These are phyloP conservation scores for Dactylis glomerata DNA, from an alignment of 176 grass and related monocot species.

Conservation along the genomic window DNA sequence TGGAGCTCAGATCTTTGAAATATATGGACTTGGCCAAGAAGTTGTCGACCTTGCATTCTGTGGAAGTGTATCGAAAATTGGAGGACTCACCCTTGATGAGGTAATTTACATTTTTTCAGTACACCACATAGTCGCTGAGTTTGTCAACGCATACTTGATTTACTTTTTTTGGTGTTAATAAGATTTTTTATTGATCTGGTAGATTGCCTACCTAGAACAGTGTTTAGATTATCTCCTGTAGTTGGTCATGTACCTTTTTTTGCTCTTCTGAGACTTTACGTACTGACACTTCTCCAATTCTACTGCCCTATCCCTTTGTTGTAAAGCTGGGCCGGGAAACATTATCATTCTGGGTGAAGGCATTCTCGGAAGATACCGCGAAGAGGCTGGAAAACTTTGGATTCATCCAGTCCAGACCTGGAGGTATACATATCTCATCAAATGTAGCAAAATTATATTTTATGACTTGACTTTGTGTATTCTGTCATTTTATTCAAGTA, in stretches of 20 bases:
- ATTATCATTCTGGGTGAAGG: conserved; percentile 99
- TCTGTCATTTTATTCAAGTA: neutral
- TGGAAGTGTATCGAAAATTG: conserved; percentile 99
- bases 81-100: conserved; percentile 95
- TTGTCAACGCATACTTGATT: conserved; percentile 9
- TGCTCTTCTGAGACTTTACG: conserved; percentile 9
- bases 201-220: neutral
- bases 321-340: conserved; percentile 93
- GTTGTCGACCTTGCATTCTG: conserved; percentile 93
- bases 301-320: conserved; percentile 31
- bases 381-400: conserved; percentile 98
- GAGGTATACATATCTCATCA: conserved; percentile 60
- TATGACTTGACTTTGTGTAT: conserved; percentile 21
- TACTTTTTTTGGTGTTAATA: neutral
- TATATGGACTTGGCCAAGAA: conserved; percentile 98
- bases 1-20: conserved; percentile 99
- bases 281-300: conserved; percentile 15
- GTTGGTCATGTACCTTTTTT: conserved; percentile 1
- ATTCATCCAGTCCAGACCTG: conserved; percentile 99
- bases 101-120: conserved; percentile 41
- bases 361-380: conserved; percentile 98
- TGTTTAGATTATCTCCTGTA: neutral
- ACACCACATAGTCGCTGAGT: neutral
- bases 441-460: neutral
- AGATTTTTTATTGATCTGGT: neutral